Conservation (phyloP, 2,329 filamentous ascomycete species). For the Penicillium concentricum region DNA sequence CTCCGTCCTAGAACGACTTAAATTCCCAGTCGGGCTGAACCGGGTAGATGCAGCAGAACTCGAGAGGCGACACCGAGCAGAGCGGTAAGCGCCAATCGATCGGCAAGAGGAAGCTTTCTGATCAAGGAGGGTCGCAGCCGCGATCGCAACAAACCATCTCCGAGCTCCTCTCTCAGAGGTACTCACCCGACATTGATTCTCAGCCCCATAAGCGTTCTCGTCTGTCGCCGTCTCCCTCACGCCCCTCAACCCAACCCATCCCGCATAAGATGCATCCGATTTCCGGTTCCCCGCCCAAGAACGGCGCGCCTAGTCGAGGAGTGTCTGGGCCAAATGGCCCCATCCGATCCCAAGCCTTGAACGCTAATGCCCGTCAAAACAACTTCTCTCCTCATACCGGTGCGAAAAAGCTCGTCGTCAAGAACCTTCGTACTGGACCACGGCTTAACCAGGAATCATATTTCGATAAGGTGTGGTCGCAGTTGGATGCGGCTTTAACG, state of each 20-base stretch:
- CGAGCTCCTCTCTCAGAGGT: constrained; percentile 43
- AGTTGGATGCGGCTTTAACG: constrained; percentile 70
- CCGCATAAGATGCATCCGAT: constrained; percentile 56
- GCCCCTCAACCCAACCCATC: constrained; percentile 14
- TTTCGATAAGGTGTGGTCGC: constrained; percentile 70
- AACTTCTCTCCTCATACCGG: constrained; percentile 72
- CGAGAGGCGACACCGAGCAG: constrained; percentile 39
- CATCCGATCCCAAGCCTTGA: constrained; percentile 30
- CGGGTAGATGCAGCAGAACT: constrained; percentile 46
- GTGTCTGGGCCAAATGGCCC: constrained; percentile 35
- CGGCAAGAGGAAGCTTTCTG: constrained; percentile 43
- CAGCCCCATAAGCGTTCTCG: constrained; percentile 45
- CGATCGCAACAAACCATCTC: constrained; percentile 46
- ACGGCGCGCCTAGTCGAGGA: constrained; percentile 49
- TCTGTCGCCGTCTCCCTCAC: constrained; percentile 29
- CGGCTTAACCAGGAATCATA: constrained; percentile 71
- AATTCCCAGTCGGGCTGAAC: constrained; percentile 28
- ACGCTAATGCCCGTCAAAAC: constrained; percentile 37
- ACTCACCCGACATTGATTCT: constrained; percentile 26
- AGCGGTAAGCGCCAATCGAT: constrained; percentile 45
- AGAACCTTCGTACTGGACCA: constrained; percentile 74
- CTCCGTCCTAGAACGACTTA: not conserved
- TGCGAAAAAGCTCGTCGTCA: constrained; percentile 85
- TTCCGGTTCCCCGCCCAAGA: constrained; percentile 39
- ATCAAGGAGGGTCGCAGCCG: constrained; percentile 35